Evolutionary conservation across 2,329 filamentous ascomycete species (phyloP).

Genomic region (Helicocarpus griseus): DNA sequence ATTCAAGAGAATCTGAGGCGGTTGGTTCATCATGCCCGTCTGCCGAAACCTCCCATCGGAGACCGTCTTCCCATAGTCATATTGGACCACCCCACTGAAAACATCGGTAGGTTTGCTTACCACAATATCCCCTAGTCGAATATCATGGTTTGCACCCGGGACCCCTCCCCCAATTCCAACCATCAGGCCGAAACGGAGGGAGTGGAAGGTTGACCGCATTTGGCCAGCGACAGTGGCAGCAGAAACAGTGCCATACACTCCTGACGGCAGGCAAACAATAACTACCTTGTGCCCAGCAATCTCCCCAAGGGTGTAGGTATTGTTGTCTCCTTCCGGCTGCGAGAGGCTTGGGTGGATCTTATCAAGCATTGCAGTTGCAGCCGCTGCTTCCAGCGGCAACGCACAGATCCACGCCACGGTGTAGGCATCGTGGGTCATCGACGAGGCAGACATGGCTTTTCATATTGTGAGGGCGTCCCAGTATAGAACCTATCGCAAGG

Average conservation of each 20-base stretch:
- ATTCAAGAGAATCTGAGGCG: neutral
- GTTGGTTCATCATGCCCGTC: neutral
- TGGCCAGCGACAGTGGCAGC: neutral
- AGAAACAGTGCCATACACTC: neutral
- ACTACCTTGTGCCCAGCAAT: neutral
- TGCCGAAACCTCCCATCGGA: neutral
- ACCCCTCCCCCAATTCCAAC: neutral
- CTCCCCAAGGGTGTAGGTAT: neutral
- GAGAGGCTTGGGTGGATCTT: neutral
- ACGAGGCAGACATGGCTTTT: neutral
- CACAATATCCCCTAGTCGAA: neutral
- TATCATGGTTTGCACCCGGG: neutral
- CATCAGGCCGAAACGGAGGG: neutral
- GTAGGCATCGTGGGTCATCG: neutral
- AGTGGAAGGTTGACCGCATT: neutral
- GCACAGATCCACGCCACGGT: neutral
- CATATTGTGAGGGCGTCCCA: too few species aligned
- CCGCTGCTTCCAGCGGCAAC: neutral
- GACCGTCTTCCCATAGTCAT: neutral
- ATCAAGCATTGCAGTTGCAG: neutral
- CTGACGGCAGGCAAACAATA: neutral
- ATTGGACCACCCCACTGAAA: neutral
- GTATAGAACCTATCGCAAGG: too few species aligned
- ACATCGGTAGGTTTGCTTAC: neutral
- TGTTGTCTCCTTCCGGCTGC: neutral